Evolutionary conservation across 176 grass and related monocot genomes (phyloP), one percentile per base, ranked within the genome.

Genomic region (Puya raimondii): DNA sequence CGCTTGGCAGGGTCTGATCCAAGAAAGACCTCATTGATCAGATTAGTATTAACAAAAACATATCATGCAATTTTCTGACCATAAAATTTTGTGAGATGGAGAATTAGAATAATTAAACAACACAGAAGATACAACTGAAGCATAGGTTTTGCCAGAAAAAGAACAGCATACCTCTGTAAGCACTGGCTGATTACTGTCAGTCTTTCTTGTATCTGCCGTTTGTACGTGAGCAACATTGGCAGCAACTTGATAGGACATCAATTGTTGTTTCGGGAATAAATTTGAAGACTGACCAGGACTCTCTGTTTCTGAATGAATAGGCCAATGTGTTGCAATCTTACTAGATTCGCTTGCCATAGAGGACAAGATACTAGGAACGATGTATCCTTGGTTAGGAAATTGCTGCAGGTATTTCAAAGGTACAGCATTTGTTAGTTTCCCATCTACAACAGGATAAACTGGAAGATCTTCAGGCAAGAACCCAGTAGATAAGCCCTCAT

Each of bases 391-490:
- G 3, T 65, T 68, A 70, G 78, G 76, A 53, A 80, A 85, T 64
- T 97, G 86, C 70, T 87, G 78, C 21, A 97, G 59, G 72, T 69
- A 83, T 68, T 81, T 90, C 57, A 97, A 76, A 53, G 80, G 68
- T 49, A 97, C 76, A 50, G 93, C 69, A 76, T 89, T 79, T 2
- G 51, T 67, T 5, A 77, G 77, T 51, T 81, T 81, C 74, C 84
- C 89, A 80, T 81, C 85, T 58, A 79, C 72, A 78, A 92, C 61
- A 42, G 79, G 84, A 79, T 92, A 97, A 48, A 97, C 74, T 47
- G 86, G 88, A 59, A 97, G 81, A 5, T 80, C 72, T 64, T 82
- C 69, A 58, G 84, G 93, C 74, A 97, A 81, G 69, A 92, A 97
- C 5, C 88, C 86, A 50, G 65, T 83, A 21, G 89, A 83, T 10